Base-by-base conservation (phyloP, 495 filamentous ascomycete genomes). In the Hapsidospora chrysogenum region DNA sequence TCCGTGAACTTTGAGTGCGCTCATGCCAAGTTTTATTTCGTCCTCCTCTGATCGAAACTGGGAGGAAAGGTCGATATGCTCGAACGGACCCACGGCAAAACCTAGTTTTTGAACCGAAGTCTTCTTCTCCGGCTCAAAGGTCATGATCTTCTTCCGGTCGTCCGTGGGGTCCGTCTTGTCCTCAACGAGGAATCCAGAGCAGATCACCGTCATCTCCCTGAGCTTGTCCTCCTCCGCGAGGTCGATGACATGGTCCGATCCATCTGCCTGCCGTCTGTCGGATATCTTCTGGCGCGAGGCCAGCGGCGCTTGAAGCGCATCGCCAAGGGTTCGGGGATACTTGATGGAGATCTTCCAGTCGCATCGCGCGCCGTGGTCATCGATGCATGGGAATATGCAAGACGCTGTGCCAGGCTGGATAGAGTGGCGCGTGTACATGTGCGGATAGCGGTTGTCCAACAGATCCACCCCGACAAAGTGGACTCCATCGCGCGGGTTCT, bases 71-170 rank as follows among this genome's bases (percentile, higher is more conserved):
- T 95, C 84, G 32, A 94, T 71, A 45, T 85, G 76, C 50, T 95
- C 85, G 50, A 99, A 99, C 10, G 92, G 89, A 0, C 92, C 89
- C 18, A 95, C 69, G 9, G 80, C 80, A 51, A 99, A 87, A 2
- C 84, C 83, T 44, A 99, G 74, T 48, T 96, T 85, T 35, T 83
- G 78, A 3, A 86, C 72, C 3, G 85, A 73, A 2, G 89, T 68
- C 17, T 79, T 68, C 23, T 71, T 71, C 23, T 66, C 57, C 37
- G 73, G 73, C 18, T 70, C 69, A 47, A 96, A 99, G 0, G 78
- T 79, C 40, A 85, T 77, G 6, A 75, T 83, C 50, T 89, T 93
- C 48, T 79, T 83, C 15, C 64, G 75, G 22, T 76, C 53, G 41
- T 95, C 80, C 20, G 65, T 63, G 16, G 74, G 68, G 44, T 92